Conservation (phyloP, 352 stramenopile species). For the Phytopythium mirpurense region DNA sequence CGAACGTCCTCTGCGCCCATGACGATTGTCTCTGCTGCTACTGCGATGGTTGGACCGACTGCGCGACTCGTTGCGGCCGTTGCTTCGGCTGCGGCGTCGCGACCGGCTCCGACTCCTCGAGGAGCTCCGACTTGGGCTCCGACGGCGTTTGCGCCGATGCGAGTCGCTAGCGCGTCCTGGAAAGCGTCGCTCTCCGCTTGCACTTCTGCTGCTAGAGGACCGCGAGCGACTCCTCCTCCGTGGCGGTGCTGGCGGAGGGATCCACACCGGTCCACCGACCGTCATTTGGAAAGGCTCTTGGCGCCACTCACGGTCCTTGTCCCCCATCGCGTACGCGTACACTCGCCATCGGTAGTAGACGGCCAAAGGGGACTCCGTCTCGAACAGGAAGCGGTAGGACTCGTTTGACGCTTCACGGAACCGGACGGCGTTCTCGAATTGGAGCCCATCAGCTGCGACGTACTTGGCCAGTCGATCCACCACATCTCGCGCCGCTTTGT, state of each 20-base stretch:
- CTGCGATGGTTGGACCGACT: constrained; percentile 14
- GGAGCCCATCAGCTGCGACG: constrained; percentile 53
- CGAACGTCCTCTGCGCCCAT: not conserved
- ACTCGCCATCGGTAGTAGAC: constrained; percentile 77
- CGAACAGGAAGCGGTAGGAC: constrained; percentile 52
- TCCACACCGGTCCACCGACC: constrained; percentile 43
- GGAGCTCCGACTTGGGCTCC: constrained; percentile 26
- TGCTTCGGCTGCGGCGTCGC: constrained; percentile 20
- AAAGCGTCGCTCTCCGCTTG: not conserved
- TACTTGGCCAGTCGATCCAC: constrained; percentile 57
- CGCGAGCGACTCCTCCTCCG: constrained; percentile 11
- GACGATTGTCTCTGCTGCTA: not conserved
- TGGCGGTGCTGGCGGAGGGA: constrained; percentile 36
- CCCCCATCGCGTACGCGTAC: constrained; percentile 67
- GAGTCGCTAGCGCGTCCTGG: constrained; percentile 7
- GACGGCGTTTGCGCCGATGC: constrained; percentile 10
- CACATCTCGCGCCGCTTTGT: constrained; percentile 17
- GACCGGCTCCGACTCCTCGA: constrained; percentile 29
- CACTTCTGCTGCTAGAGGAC: constrained; percentile 15
- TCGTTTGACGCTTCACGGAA: constrained; percentile 39
- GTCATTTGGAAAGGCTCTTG: constrained; percentile 64
- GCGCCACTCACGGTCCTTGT: constrained; percentile 38
- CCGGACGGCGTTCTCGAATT: constrained; percentile 64
- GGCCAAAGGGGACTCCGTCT: constrained; percentile 22
- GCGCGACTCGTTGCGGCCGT: constrained; percentile 18